Base-by-base conservation (phyloP, 768 basidiomycete genomes). In the Paxillus ammoniavirescens region DNA sequence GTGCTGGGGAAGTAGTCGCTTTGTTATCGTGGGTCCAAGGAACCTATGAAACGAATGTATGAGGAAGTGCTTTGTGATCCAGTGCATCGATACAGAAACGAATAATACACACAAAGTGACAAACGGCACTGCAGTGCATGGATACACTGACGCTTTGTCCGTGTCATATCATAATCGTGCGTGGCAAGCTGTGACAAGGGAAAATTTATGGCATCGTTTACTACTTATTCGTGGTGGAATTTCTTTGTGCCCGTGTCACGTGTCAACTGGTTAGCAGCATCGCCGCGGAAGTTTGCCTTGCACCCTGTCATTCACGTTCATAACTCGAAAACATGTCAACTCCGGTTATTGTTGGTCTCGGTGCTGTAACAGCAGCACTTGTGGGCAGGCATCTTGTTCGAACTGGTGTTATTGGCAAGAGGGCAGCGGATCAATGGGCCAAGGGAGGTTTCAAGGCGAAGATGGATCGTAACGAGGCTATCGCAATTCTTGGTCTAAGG, bases 381-480 rank as follows among this genome's bases (percentile, higher is more conserved):
- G 81, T 82, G 18, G 91, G 90, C 7, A 79, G 93, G 45, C 84
- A 85, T 42, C 70, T 91, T 12, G 61, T 93, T 42, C 80, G 86
- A 41, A 78, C 77, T 21, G 87, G 87, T 2, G 58, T 81, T 5
- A 75, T 86, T 58, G 72, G 79, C 26, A 86, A 81, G 12, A 80
- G 74, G 59, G 76, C 75, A 21, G 86, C 86, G 12, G 87, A 93
- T 41, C 81, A 95, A 68, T 98, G 92, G 84, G 86, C 78, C 15
- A 93, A 87, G 72, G 96, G 96, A 52, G 96, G 97, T 8, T 99
- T 99, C 82, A 87, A 85, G 67, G 77, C 83, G 26, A 97, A 93
- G 78, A 98, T 98, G 95, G 96, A 98, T 67, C 79, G 91, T 62
- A 89, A 84, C 56, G 97, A 98, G 74, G 97, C 97, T 6, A 82